Conservation (phyloP, 2,329 filamentous ascomycete species). For the Nannizzia gypsea region DNA sequence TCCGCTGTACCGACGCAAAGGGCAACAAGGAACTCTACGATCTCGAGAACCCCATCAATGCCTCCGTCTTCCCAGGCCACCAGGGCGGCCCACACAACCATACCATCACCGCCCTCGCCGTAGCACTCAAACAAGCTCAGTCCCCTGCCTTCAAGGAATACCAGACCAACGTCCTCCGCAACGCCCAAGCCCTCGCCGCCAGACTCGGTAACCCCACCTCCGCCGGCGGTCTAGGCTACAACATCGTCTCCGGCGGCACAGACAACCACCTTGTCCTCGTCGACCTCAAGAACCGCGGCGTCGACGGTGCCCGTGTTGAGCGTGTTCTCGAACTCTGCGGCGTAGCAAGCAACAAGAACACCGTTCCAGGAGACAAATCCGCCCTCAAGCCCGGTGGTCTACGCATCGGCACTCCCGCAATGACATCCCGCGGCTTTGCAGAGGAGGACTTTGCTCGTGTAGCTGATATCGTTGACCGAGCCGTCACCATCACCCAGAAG, state of each 20-base stretch:
- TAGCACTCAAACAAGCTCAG: slow-evolving; percentile 88
- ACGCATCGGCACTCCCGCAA: slow-evolving; percentile 88
- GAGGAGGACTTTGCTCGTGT: slow-evolving; percentile 80
- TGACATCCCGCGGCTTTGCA: slow-evolving; percentile 91
- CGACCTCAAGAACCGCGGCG: slow-evolving; percentile 72
- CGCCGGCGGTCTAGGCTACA: slow-evolving; percentile 65
- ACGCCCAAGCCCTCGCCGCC: slow-evolving; percentile 80
- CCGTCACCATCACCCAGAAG: slow-evolving; percentile 64
- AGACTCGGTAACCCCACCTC: slow-evolving; percentile 59
- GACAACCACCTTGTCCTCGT: slow-evolving; percentile 97
- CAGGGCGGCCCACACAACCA: slow-evolving; percentile 99
- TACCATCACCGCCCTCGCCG: slow-evolving; percentile 93
- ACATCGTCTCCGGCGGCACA: slow-evolving; percentile 86
- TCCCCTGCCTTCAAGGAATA: slow-evolving; percentile 85
- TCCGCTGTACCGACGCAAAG: slow-evolving; percentile 82
- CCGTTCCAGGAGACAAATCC: slow-evolving; percentile 86
- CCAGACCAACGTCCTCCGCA: slow-evolving; percentile 82
- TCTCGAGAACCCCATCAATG: slow-evolving; percentile 92
- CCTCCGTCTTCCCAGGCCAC: slow-evolving; percentile 97
- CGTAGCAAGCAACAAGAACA: slow-evolving; percentile 99
- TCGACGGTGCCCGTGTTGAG: slow-evolving; percentile 89
- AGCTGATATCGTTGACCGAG: slow-evolving; percentile 72
- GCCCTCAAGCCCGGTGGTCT: slow-evolving; percentile 87
- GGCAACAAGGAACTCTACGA: slow-evolving; percentile 87
- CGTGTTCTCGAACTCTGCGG: slow-evolving; percentile 82